Base-by-base conservation (phyloP, 2,329 filamentous ascomycete species). In the Zarea fungicola region DNA sequence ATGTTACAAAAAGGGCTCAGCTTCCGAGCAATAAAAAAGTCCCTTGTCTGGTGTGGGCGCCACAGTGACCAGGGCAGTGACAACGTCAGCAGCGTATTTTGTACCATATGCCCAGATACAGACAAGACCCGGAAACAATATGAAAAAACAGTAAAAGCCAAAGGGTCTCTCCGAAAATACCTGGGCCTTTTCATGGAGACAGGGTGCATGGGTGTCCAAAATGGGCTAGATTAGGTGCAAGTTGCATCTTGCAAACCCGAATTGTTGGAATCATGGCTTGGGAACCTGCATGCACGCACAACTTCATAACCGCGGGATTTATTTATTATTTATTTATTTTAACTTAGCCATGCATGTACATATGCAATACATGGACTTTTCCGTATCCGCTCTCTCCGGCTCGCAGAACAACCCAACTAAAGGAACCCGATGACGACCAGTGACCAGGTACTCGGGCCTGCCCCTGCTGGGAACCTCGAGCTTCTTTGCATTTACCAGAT, bases 241-340 rank as follows among this genome's bases (percentile, higher is more conserved):
- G 19, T 21, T 32, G 26, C 25, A 47, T 47, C 44, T 47, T 36
- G 26, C 34, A 47, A 40, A 34, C 29, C 44, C 44, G 44, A 47
- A n/a, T 39, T 22, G 25, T 34, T 47, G 44, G 44, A 32, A 47
- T 32, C 6, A 47, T 47, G 44, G 44, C 44, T 47, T 47, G 44
- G 44, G 29, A 37, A 21, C 44, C 44, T 7, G 26, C 26, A 29
- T 29, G 44, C 44, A 47, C 36, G 44, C 31, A 36, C 42, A 28
- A 26, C 26, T 40, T 40, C 36, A 35, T 22, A 47, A 13, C 35
- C 44, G 26, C n/a, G n/a, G n/a, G n/a, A n/a, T n/a, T n/a, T n/a
- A n/a, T n/a, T n/a, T n/a, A n/a, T n/a, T n/a, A n/a, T n/a, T n/a
- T n/a, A n/a, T n/a, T n/a, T 29, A 29, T 32, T 34, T 40, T 9